Evolutionary conservation across 2,329 filamentous ascomycete species (phyloP), one percentile per base, ranked within the genome.

Genomic region (Aspergillus sp.): DNA sequence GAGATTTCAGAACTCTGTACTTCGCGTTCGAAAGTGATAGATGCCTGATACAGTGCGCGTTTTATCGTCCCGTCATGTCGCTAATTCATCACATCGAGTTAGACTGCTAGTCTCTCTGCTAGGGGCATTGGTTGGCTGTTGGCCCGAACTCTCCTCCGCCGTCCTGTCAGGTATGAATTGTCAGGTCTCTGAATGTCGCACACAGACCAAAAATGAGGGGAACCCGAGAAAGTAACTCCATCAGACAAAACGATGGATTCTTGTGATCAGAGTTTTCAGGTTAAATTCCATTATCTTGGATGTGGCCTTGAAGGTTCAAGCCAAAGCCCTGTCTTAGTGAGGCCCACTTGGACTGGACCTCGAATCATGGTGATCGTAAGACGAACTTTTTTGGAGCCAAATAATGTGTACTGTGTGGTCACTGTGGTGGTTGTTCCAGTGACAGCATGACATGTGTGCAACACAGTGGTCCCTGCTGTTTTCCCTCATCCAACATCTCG

Each of bases 241-340:
- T 46, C 23, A 52, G 14, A 43, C 40, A 19, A 23, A 23, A 56
- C 56, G 27, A 11, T 21, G 9, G 19, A 43, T 41, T 43, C 6
- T 44, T 15, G 6, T 52, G 58, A 24, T n/a, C 45, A 45, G 33
- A 35, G 17, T 40, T 47, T 31, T 44, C 50, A 12, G 19, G 17
- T 40, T 12, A 50, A 37, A 41, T 14, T 19, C 31, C 44, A 33
- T 17, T 6, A 27, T 48, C 17, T 37, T 43, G 5, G 46, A 37
- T 19, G 33, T 62, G 35, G 14, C 6, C 15, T 37, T n/a, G 54
- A 56, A 55, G 48, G 50, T 46, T 52, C 44, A 56, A 54, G 60
- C 58, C 65, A 46, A 54, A 54, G 59, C 57, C 64, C 62, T 63
- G 64, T 59, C 58, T 66, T 66, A 65, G 64, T 63, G 35, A 47